Evolutionary conservation across 2,329 filamentous ascomycete genomes (phyloP), one percentile per base, ranked within the genome.

Genomic region (Purpureocillium lavendulum): DNA sequence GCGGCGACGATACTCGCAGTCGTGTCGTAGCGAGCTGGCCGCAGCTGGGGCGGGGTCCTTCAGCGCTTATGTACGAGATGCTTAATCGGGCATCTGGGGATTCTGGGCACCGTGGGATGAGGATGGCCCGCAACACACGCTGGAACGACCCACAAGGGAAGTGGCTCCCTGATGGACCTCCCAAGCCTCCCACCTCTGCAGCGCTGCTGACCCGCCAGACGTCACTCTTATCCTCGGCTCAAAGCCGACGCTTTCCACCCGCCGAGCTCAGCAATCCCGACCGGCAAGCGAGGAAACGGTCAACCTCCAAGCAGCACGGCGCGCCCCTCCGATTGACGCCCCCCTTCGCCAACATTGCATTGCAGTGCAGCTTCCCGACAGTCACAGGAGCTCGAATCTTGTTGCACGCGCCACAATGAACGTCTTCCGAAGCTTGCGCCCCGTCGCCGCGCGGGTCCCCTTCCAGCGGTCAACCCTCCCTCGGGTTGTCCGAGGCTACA

Each of bases 391-490:
- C 14, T 18, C 35, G 32, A 7, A 21, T 17, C 35, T 28, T 8
- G 33, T 26, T 30, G 21, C 24, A 34, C 21, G 40, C 30, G 35
- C 44, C 50, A 57, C 39, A 38, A 74, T 74, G 72, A 75, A 73
- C 52, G 56, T 70, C 32, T 59, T 80, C 42, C 72, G 76, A 51
- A 71, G 69, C 50, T 61, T 83, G 54, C 71, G 77, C 57, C 74
- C 84, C 34, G 61, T 77, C 46, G 73, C 75, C 54, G 44, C 50
- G 37, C 48, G 48, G 33, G 52, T 60, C 39, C 52, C 60, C 21
- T 73, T 84, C 54, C 73, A 74, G 53, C 62, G 70, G 32, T 69
- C 67, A 37, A 72, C 72, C 32, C 65, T 82, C 29, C 77, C 80
- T 34, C 68, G 71, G 38, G 58, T 78, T 36, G 59, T 65, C 44